These are phyloP conservation scores for Pseudisothecium myosuroides DNA, from an alignment of 225 moss, liverwort and hornwort genomes.

Conservation along the genomic window DNA sequence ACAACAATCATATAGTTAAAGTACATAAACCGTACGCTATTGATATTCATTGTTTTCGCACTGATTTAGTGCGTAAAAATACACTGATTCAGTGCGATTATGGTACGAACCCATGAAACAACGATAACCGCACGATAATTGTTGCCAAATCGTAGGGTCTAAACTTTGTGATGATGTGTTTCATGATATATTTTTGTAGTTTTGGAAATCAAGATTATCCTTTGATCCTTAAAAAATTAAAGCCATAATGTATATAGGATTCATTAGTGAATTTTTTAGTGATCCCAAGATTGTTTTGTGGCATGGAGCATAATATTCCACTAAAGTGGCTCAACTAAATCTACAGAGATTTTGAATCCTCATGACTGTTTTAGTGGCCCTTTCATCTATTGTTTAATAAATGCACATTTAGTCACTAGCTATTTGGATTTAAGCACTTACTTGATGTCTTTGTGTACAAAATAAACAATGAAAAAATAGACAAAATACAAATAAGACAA, in stretches of 20 bases:
- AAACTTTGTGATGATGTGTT: too few relatives aligned
- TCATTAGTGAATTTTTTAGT: neutral
- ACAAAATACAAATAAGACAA: neutral
- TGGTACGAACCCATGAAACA: too few relatives aligned
- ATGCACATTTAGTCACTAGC: neutral
- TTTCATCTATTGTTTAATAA: neutral
- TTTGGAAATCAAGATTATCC: neutral
- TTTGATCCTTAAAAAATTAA: fast-evolving
- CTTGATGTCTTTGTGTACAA: neutral
- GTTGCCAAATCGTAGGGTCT: too few relatives aligned
- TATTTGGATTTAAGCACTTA: neutral
- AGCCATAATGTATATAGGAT: too few relatives aligned
- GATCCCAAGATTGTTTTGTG: neutral
- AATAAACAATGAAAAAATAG: neutral
- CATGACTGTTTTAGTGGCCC: neutral
- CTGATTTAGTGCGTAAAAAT: too few relatives aligned
- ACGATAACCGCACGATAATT: too few relatives aligned
- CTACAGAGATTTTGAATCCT: neutral
- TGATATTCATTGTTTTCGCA: too few relatives aligned
- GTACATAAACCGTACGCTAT: too few relatives aligned
- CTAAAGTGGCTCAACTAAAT: neutral
- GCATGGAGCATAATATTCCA: neutral
- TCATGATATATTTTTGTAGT: neutral
- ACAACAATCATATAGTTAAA: too few relatives aligned
- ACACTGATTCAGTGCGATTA: too few relatives aligned